These are phyloP conservation scores for Hymenochaete sp. DNA, from an alignment of 1,284 basidiomycete genomes.

Conservation along the genomic window DNA sequence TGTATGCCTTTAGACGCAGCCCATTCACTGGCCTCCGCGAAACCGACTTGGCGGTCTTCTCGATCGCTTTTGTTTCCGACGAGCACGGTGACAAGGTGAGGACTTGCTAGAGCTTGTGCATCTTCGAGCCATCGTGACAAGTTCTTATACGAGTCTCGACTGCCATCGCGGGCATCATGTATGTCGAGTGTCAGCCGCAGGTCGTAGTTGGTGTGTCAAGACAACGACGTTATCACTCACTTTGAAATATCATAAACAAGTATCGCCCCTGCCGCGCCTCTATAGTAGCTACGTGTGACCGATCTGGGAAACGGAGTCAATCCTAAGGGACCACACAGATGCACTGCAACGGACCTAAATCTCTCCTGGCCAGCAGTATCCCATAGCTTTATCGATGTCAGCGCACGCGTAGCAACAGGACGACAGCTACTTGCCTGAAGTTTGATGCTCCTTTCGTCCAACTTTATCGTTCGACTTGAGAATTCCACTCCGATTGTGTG, in stretches of 20 bases:
- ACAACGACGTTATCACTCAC: slow-evolving; percentile 37
- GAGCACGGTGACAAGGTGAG: slow-evolving; percentile 82
- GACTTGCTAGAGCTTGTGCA: slow-evolving; percentile 80
- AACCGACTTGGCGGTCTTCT: slow-evolving; percentile 91
- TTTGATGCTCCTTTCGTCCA: slow-evolving; percentile 91
- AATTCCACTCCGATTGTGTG: slow-evolving; percentile 98
- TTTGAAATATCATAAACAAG: slow-evolving; percentile 95
- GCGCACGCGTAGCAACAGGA: slow-evolving; percentile 1
- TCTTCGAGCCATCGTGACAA: slow-evolving; percentile 86
- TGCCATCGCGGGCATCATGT: slow-evolving; percentile 27
- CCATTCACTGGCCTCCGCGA: slow-evolving; percentile 89
- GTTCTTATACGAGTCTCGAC: slow-evolving; percentile 74
- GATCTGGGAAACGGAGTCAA: slow-evolving; percentile 42
- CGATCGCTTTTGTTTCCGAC: slow-evolving; percentile 95
- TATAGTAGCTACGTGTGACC: slow-evolving; percentile 96
- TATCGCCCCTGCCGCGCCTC: slow-evolving; percentile 90
- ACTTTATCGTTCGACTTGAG: slow-evolving; percentile 78
- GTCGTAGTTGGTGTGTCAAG: slow-evolving; percentile 5
- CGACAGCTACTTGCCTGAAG: slow-evolving; percentile 58
- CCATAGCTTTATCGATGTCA: slow-evolving; percentile 59
- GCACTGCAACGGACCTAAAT: slow-evolving; percentile 53
- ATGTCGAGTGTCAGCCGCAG: too few species aligned
- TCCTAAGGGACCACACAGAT: slow-evolving; percentile 1
- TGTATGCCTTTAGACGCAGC: slow-evolving; percentile 77
- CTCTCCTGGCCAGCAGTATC: slow-evolving; percentile 96